Conservation (phyloP, 1,284 basidiomycete genomes). For the Microbotryum saponariae region DNA sequence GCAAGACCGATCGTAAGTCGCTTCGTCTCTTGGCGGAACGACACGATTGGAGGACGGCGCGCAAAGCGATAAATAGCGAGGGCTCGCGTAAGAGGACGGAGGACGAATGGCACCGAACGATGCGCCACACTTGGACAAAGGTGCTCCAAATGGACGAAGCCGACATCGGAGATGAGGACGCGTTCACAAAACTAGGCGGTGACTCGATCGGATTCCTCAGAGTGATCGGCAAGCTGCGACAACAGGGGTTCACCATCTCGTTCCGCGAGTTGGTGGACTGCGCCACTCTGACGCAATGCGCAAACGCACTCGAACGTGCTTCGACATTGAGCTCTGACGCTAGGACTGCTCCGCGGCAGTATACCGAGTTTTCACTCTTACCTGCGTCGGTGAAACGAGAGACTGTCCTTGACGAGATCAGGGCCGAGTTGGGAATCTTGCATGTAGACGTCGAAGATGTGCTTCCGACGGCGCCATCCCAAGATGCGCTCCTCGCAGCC, state of each 20-base stretch:
- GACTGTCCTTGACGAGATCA: not conserved
- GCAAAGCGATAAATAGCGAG: not conserved
- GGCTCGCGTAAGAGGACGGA: not conserved
- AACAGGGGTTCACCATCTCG: conserved; percentile 8
- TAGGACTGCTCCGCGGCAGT: not conserved
- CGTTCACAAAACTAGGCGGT: conserved; percentile 32
- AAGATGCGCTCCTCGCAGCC: conserved; percentile 32
- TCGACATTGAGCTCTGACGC: not conserved
- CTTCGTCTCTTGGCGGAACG: conserved; percentile 17
- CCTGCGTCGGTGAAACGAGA: not conserved
- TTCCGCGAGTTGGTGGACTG: conserved; percentile 27
- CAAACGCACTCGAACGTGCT: conserved; percentile 6
- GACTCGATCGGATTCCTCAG: conserved; percentile 35
- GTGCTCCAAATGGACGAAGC: conserved; percentile 17
- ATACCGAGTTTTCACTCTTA: conserved; percentile 16
- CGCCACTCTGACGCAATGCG: conserved; percentile 20
- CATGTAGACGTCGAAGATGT: conserved; percentile 22
- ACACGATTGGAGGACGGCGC: conserved; percentile 12
- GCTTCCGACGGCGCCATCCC: conserved; percentile 31
- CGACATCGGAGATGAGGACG: conserved; percentile 24
- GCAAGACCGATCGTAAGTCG: conserved; percentile 32
- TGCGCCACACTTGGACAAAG: conserved; percentile 19
- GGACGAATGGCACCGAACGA: conserved; percentile 14
- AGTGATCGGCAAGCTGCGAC: conserved; percentile 20
- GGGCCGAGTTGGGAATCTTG: conserved; percentile 13